Evolutionary conservation across 2,329 filamentous ascomycete species (phyloP).

Genomic region (Dactylellina cionopaga): DNA sequence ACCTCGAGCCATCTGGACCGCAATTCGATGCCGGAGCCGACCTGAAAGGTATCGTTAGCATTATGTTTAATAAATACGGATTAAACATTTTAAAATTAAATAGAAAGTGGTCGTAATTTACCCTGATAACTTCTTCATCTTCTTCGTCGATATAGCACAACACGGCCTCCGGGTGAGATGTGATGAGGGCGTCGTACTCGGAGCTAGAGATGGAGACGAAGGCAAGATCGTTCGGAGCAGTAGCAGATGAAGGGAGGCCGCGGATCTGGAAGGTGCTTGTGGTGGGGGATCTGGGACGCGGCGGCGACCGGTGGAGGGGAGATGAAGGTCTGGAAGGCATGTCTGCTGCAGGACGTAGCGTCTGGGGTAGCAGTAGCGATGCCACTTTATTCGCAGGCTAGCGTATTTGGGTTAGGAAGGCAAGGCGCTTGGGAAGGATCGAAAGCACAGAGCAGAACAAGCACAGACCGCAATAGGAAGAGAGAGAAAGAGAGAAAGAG

Average conservation of each 20-base stretch:
- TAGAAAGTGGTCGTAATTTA: constrained; percentile 26
- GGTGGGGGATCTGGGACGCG: constrained; percentile 44
- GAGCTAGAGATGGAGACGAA: constrained; percentile 40
- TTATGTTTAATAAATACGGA: not conserved
- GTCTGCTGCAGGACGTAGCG: not conserved
- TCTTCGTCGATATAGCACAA: constrained; percentile 57
- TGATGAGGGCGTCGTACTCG: constrained; percentile 55
- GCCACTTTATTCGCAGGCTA: too few relatives aligned
- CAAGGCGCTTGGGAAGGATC: not conserved
- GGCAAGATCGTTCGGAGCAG: constrained; percentile 33
- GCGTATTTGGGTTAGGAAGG: not conserved
- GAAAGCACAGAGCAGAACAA: not conserved
- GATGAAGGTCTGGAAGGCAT: constrained; percentile 45
- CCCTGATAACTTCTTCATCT: constrained; percentile 57
- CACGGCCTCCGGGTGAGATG: constrained; percentile 54
- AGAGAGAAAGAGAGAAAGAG: not conserved
- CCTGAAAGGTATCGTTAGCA: constrained; percentile 50
- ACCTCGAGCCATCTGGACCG: constrained; percentile 42
- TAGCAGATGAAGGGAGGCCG: constrained; percentile 30
- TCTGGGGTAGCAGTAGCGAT: constrained; percentile 1
- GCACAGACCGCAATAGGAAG: too few relatives aligned
- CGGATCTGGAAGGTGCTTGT: constrained; percentile 50
- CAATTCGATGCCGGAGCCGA: constrained; percentile 55
- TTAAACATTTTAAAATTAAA: constrained; percentile 10
- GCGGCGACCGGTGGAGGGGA: constrained; percentile 40